Evolutionary conservation across 805 yeast species (phyloP), one percentile per base, ranked within the genome.

Genomic region (Starmera caribaea): DNA sequence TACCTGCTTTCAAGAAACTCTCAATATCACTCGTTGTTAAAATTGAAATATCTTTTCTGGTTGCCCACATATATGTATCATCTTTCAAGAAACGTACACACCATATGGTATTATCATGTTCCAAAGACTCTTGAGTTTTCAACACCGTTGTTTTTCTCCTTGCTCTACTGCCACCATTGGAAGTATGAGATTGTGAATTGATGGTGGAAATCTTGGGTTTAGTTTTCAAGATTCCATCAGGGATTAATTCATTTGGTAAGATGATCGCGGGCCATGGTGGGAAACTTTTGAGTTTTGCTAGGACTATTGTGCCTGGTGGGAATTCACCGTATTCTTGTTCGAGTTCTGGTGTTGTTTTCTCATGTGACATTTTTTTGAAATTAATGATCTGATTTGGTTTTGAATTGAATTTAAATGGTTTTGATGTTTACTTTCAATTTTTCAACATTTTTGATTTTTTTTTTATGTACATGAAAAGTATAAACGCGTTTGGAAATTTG

Each of bases 191-290:
- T 31, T 7, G 16, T 15, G 13, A 15, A 16, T 50, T 50, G 33
- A 13, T 24, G 3, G 58, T 53, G 28, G 60, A 48, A 16, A 61
- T 46, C 47, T 73, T 73, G 13, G 86, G 84, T 41, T 67, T 71
- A 44, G 66, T 69, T 14, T 59, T 56, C 21, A 61, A 46, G 26
- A 84, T 73, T 47, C 68, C 63, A 16, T 63, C 73, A 1, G 95
- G 92, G 6, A 85, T 65, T 8, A 74, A 58, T 14, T 69, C 67
- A 43, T 65, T 72, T 2, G 79, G 80, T 4, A 85, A 70, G 4
- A 84, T 77, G 76, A 85, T 79, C 3, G 89, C 88, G 0, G 96
- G 96, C 96, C 96, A 86, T 33, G 89, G 81, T 3, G 95, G 84
- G 54, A 78, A 86, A 8, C 95, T 94, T 53, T 84, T 86, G 36